Evolutionary conservation across 371 early-diverging fungal genomes (phyloP), one percentile per base, ranked within the genome.

Genomic region (Mucor velutinosus): DNA sequence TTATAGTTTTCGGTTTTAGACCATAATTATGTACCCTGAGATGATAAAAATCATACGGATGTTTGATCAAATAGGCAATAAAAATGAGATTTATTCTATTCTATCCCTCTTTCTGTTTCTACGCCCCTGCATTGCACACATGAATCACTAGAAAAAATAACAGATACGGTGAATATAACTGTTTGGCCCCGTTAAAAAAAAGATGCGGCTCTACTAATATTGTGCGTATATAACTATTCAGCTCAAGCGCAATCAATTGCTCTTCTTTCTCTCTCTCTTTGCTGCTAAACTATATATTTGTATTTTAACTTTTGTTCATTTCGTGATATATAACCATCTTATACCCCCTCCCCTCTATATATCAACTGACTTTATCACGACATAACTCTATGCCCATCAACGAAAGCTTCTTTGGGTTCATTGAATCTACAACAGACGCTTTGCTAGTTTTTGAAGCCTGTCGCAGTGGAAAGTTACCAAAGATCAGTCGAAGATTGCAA

Each of bases 381-480:
- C 5, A 8, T 1, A 4, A 35, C 7, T 58, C 19, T 27, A 81
- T 81, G 81, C 60, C 77, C 15, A 70, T 75, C 17, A 72, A 65
- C 39, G 79, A 78, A 71, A 85, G 84, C 14, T 87, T 83, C 61
- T 76, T 78, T 67, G 88, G 87, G 14, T 82, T 76, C 69, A 72
- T 92, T 37, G 77, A 80, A 51, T 83, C 83, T 8, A 87, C 92
- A 0, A 76, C 83, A 8, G 93, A 93, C 66, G 89, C 92, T 4
- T 71, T 91, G 37, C 72, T 87, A 11, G 63, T 93, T 7, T 87
- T 92, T 66, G 91, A 93, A 76, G 91, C 91, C 0, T 89, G 89
- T 63, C 88, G 89, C 25, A 76, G 81, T 60, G 86, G 85, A 12
- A 65, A 84, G 1, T 69, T 89, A 15, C 83, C 87, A 10, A 87